Percentiles rank a stretch among this genome's conserved stretches.
These are phyloP conservation scores for Aspergillus campestris DNA, from an alignment of 495 filamentous ascomycete species.

Conservation along the genomic window DNA sequence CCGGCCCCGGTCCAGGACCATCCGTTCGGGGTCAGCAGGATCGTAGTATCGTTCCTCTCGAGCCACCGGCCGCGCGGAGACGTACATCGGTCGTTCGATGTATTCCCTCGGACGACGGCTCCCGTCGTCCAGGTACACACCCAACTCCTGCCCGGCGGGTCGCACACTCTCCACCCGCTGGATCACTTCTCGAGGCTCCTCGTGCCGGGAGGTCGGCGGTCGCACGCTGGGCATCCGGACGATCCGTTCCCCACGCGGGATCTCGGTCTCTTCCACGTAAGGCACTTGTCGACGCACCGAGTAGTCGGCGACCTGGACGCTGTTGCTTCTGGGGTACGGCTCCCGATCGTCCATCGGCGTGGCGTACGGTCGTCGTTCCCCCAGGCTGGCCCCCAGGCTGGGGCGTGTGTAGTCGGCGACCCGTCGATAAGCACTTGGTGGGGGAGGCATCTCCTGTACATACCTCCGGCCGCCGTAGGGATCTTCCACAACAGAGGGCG, in stretches of 20 bases:
- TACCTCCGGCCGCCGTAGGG: constrained; percentile 36
- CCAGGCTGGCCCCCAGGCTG: constrained; percentile 19
- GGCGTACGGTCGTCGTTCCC: constrained; percentile 26
- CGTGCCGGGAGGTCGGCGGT: constrained; percentile 47
- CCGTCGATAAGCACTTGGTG: constrained; percentile 31
- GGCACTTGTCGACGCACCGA: constrained; percentile 20
- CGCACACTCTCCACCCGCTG: constrained; percentile 45
- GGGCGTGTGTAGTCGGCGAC: constrained; percentile 35
- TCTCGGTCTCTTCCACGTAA: constrained; percentile 36
- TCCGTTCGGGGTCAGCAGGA: constrained; percentile 21
- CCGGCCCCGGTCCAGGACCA: constrained; percentile 21
- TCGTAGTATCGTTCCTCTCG: constrained; percentile 34
- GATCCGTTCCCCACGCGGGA: constrained; percentile 42
- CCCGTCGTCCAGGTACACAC: constrained; percentile 35
- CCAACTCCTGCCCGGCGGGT: constrained; percentile 35
- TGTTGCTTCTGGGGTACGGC: constrained; percentile 27
- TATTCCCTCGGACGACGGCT: constrained; percentile 30
- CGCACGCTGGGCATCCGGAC: constrained; percentile 50
- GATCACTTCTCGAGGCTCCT: constrained; percentile 37
- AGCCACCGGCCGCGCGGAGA: constrained; percentile 16
- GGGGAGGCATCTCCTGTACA: constrained; percentile 38
- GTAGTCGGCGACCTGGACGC: constrained; percentile 38
- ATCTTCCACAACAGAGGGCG: constrained; percentile 34
- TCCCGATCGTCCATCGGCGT: constrained; percentile 28
- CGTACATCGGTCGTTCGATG: constrained; percentile 34